A percentile compares a stretch with the other conserved stretches of the same genome.
phyloP scores from a whole-genome alignment of 305 asterid species.

The Plantago coronopus region DNA sequence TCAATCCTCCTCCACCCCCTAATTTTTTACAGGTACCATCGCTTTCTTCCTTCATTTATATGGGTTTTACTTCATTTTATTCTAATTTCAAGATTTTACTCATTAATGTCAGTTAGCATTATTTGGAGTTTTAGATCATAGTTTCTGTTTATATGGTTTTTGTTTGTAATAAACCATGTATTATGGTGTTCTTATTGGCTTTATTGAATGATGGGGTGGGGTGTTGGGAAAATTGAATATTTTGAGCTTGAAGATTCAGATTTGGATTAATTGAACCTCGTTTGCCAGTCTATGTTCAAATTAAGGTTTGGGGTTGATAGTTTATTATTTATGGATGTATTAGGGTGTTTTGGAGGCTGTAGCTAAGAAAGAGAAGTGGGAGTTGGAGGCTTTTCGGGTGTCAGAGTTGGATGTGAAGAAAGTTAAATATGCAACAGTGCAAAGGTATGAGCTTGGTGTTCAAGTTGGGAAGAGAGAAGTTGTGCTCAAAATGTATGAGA shows the following conservation, averaged over 20 bases:
- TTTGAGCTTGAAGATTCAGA: no score
- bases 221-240: no score
- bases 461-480: conserved; percentile 48
- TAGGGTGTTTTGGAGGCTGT: conserved; percentile 62
- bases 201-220: no score
- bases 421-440: conserved; percentile 39
- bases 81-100: no score
- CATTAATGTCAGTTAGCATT: no score
- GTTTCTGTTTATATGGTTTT: background rate
- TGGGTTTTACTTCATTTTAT: no score
- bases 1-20: conserved; percentile 29
- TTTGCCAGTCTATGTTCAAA: no score
- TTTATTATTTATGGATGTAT: background rate
- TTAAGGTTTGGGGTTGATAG: background rate
- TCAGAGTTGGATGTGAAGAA: conserved; percentile 52
- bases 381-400: conserved; percentile 50
- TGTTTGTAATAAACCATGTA: background rate
- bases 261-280: no score
- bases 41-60: no score
- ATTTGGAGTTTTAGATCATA: no score
- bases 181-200: background rate
- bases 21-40: conserved; percentile 44
- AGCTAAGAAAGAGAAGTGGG: conserved; percentile 59
- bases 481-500: conserved; percentile 54
- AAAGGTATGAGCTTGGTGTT: conserved; percentile 46